These are phyloP conservation scores for Kwoniella dejecticola DNA, from an alignment of 768 basidiomycete species.

Conservation along the genomic window DNA sequence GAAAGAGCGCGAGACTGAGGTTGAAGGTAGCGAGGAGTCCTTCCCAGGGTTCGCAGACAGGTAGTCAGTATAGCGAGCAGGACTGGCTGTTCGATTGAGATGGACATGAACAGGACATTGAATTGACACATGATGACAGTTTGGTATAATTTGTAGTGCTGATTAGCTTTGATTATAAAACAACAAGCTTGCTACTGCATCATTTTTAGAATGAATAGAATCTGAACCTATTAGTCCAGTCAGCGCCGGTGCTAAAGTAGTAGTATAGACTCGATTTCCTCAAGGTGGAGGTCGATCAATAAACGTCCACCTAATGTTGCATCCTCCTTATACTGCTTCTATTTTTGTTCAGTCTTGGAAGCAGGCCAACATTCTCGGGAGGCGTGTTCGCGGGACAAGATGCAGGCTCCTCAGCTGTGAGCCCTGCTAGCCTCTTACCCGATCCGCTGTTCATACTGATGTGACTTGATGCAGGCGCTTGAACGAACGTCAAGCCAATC, in stretches of 20 bases:
- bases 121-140: too few species aligned
- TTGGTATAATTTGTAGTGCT: too few species aligned
- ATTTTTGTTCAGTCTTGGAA: neutral
- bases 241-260: too few species aligned
- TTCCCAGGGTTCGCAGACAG: neutral
- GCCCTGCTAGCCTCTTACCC: constrained; percentile 1
- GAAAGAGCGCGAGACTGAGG: neutral
- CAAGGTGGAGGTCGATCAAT: neutral
- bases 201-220: too few species aligned
- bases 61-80: neutral
- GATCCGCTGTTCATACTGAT: neutral
- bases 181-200: too few species aligned
- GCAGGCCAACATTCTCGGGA: too few species aligned
- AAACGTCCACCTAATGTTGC: neutral
- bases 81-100: too few species aligned
- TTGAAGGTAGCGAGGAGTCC: neutral
- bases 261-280: too few species aligned
- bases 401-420: constrained; percentile 51
- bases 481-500: constrained; percentile 49
- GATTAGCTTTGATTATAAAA: too few species aligned
- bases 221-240: too few species aligned
- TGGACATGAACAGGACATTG: too few species aligned
- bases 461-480: constrained; percentile 31
- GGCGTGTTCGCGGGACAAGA: constrained; percentile 7
- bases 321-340: neutral